Conservation (phyloP, 495 filamentous ascomycete genomes). For the Melanomma pulvis-pyrius region DNA sequence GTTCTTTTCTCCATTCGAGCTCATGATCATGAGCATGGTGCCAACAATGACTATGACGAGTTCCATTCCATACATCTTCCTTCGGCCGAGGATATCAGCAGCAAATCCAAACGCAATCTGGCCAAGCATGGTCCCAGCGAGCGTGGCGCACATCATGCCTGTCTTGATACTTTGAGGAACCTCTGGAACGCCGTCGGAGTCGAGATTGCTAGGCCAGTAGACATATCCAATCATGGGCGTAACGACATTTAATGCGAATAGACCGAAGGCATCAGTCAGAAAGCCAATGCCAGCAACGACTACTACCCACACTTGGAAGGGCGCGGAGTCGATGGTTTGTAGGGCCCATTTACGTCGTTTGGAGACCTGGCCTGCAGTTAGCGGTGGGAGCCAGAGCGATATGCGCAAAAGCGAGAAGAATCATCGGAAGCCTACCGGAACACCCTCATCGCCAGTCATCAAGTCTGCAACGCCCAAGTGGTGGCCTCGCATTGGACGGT, state of each 20-base stretch:
- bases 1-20: slow-evolving; percentile 34
- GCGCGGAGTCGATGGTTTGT: slow-evolving; percentile 30
- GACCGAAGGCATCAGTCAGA: slow-evolving; percentile 30
- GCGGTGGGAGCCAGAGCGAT: not conserved
- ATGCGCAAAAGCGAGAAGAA: not conserved
- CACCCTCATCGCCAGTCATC: slow-evolving; percentile 24
- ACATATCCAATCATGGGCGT: slow-evolving; percentile 33
- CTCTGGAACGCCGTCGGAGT: slow-evolving; percentile 22
- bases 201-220: slow-evolving; percentile 23
- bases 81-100: slow-evolving; percentile 28
- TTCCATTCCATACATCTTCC: slow-evolving; percentile 36
- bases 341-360: slow-evolving; percentile 31
- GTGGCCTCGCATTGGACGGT: slow-evolving; percentile 26
- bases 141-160: slow-evolving; percentile 30
- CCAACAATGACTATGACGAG: slow-evolving; percentile 33
- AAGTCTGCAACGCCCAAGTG: slow-evolving; percentile 25
- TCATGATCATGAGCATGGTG: slow-evolving; percentile 30
- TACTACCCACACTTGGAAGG: slow-evolving; percentile 36
- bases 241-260: slow-evolving; percentile 32
- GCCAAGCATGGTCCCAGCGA: slow-evolving; percentile 34
- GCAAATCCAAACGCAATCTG: slow-evolving; percentile 31
- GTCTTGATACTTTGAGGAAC: slow-evolving; percentile 19
- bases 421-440: slow-evolving; percentile 11
- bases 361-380: slow-evolving; percentile 16
- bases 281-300: slow-evolving; percentile 35